Percentiles rank a stretch among this genome's conserved stretches.
Conservation (phyloP, 768 basidiomycete species). For the Grammothele lineata region DNA sequence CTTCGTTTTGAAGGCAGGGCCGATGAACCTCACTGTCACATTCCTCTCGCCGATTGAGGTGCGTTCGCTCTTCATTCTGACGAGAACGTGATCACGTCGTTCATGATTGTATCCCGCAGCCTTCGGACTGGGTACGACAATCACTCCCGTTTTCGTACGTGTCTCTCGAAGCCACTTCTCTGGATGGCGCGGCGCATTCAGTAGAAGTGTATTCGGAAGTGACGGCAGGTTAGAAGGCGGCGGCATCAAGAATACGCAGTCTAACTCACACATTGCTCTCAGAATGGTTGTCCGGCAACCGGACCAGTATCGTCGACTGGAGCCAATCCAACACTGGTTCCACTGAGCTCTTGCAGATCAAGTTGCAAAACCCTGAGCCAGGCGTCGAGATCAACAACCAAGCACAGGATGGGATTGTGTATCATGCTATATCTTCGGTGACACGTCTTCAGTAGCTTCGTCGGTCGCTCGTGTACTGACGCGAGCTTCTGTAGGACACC, state of each 20-base stretch:
- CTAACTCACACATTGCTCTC: background rate
- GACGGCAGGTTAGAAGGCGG: slow-evolving; percentile 22
- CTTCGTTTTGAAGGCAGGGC: slow-evolving; percentile 30
- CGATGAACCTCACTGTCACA: slow-evolving; percentile 32
- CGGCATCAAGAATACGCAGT: background rate
- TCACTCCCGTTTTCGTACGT: slow-evolving; percentile 39
- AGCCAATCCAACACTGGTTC: background rate
- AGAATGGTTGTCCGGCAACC: background rate
- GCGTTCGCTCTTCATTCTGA: background rate
- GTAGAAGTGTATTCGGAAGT: slow-evolving; percentile 38
- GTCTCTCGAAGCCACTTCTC: slow-evolving; percentile 25
- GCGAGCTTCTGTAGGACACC: too few relatives aligned
- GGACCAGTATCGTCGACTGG: background rate
- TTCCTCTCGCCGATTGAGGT: slow-evolving; percentile 39
- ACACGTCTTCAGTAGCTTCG: background rate
- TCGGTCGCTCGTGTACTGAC: too few relatives aligned
- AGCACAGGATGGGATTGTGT: background rate
- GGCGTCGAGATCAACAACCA: background rate
- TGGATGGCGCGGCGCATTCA: slow-evolving; percentile 29
- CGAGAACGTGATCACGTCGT: background rate
- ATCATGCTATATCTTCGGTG: background rate
- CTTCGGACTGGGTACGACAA: slow-evolving; percentile 33
- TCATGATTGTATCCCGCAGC: slow-evolving; percentile 15
- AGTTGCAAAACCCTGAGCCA: background rate
- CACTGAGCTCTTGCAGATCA: background rate